Base-by-base conservation (phyloP, 352 stramenopile genomes). In the Phytophthora europaea region DNA sequence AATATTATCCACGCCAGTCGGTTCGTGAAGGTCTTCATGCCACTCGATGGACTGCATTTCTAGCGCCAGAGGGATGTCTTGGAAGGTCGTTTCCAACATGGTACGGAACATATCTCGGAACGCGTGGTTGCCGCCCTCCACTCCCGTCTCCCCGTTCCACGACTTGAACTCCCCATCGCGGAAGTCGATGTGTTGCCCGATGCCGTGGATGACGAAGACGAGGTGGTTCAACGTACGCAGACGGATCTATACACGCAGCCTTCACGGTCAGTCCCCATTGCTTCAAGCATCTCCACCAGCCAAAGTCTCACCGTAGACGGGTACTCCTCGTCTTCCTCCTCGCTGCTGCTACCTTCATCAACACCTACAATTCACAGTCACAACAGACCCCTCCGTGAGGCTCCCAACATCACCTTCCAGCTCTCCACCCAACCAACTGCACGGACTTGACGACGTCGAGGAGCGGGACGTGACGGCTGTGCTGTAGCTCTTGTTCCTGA, bases 21-120 rank as follows among this genome's bases (percentile, higher is more conserved):
- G 90, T 50, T 96, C 88, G 54, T 97, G 89, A 8, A 97, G 79
- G 33, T 95, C 88, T 76, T 96, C 90, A 61, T 97, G 91, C 92
- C 92, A 98, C 65, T 98, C 92, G 40, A 97, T 96, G 9, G 87
- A 95, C 43, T 97, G 90, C 80, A 96, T 95, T 72, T 97, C 89
- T 31, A 97, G 58, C 5, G 85, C 87, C 2, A 96, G 61, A 3
- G 91, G 90, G 18, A 97, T 91, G 59, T 95, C 81, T 59, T 85
- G 83, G 61, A 96, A 96, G 40, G 87, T 92, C 1, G 85, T 93
- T 65, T 94, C 87, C 6, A 94, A 75, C 80, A 94, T 93, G 0
- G 78, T 54, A 2, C 87, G 84, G 59, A 92, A 95, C 33, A 96
- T 67, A 53, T 96, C 88, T 47, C 88, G 73, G 63, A 96, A 96